Base-by-base conservation (phyloP, 2,329 filamentous ascomycete species). In the Annulohypoxylon truncatum region DNA sequence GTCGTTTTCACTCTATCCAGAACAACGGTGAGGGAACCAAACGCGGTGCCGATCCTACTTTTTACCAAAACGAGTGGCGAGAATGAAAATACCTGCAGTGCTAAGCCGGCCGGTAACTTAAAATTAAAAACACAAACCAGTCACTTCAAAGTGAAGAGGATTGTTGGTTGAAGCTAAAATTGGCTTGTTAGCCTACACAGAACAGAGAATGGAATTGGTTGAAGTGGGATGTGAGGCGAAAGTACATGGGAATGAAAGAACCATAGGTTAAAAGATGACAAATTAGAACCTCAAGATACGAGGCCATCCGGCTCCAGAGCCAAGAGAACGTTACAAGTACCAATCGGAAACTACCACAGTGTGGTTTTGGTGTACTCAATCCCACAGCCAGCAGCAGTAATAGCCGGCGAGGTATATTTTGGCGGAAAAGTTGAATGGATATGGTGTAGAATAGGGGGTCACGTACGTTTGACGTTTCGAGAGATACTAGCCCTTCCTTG, bases 401-500 rank as follows among this genome's bases (percentile, higher is more conserved):
- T 61, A 70, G 68, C 61, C 59, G 58, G 60, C 47, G 26, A 68
- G 59, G 66, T 54, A 58, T 53, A 65, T 58, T 61, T 64, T 63
- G 68, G 66, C 63, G 61, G 75, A 71, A 72, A 73, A 72, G 75
- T 76, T 69, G 71, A 73, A 77, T n/a, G n/a, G 69, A 75, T 71
- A 76, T 73, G 74, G 74, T 68, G 70, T 60, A 68, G 66, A 72
- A 64, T 73, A 73, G 68, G 74, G 73, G 72, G 78, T 78, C 78
- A 81, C 80, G 74, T 81, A 81, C 80, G 74, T 69, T 77, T 77
- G 74, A 76, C 69, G 80, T 82, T 82, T 82, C 79, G 79, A 77
- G 73, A 75, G 64, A 72, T 74, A 69, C 73, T 73, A 66, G 66
- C 70, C 70, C 61, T 71, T 74, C 71, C 73, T 75, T 71, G 68